Conservation (phyloP, 805 yeast species). For the Scheffersomyces lignosus region DNA sequence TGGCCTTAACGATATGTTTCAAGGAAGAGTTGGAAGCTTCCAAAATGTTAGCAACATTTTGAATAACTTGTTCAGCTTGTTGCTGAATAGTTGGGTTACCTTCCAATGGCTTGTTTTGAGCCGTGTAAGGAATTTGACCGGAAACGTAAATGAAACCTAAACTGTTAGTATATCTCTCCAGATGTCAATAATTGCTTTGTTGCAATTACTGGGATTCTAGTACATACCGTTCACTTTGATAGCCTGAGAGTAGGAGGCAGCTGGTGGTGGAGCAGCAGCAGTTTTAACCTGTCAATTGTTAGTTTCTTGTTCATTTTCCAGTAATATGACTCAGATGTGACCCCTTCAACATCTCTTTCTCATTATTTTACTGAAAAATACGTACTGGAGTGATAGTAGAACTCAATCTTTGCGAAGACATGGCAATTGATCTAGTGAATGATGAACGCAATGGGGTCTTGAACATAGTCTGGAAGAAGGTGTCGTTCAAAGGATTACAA, state of each 20-base stretch:
- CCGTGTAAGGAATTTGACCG: constrained; percentile 91
- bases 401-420: constrained; percentile 25
- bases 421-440: constrained; percentile 16
- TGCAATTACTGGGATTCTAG: no score
- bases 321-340: no score
- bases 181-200: no score
- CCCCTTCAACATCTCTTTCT: not conserved
- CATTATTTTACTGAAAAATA: constrained; percentile 4
- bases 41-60: constrained; percentile 69
- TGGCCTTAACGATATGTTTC: constrained; percentile 83
- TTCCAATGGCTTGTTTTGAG: constrained; percentile 75
- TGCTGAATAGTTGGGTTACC: constrained; percentile 67
- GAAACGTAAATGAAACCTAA: constrained; percentile 82
- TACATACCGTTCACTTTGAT: constrained; percentile 71
- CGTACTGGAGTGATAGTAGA: constrained; percentile 33
- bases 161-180: constrained; percentile 20
- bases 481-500: no score
- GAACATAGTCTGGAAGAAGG: constrained; percentile 19
- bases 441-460: constrained; percentile 17
- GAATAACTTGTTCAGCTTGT: constrained; percentile 72
- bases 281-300: constrained; percentile 66
- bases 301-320: no score
- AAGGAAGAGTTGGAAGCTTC: constrained; percentile 83
- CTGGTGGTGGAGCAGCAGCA: constrained; percentile 89
- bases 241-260: constrained; percentile 96